These are phyloP conservation scores for Yamadazyma tumulicola DNA, from an alignment of 805 yeast species.

Conservation along the genomic window DNA sequence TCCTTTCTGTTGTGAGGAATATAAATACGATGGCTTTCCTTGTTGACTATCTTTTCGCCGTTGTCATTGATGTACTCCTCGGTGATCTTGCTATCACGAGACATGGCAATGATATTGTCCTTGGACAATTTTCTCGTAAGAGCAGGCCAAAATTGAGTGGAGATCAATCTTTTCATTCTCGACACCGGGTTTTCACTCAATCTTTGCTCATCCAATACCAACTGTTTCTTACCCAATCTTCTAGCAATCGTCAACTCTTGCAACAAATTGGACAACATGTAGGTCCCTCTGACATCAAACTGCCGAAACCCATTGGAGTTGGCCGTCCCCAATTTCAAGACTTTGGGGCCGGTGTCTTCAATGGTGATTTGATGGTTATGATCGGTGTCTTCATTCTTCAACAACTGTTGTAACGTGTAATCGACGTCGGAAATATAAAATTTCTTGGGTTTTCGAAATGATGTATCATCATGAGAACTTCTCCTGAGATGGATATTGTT, in stretches of 20 bases:
- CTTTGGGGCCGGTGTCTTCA: slow-evolving; percentile 32
- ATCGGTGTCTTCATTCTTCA: slow-evolving; percentile 82
- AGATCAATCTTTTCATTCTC: slow-evolving; percentile 68
- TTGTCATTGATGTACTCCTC: slow-evolving; percentile 39
- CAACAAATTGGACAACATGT: slow-evolving; percentile 78
- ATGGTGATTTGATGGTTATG: slow-evolving; percentile 62
- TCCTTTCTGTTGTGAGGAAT: slow-evolving; percentile 67
- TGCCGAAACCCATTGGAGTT: slow-evolving; percentile 78
- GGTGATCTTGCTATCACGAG: slow-evolving; percentile 71
- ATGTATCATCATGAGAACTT: slow-evolving; percentile 29
- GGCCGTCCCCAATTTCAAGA: slow-evolving; percentile 50
- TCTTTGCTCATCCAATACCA: slow-evolving; percentile 78
- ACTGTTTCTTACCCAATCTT: slow-evolving; percentile 70
- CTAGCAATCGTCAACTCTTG: slow-evolving; percentile 89
- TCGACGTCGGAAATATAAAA: slow-evolving; percentile 77
- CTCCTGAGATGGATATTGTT: slow-evolving; percentile 22
- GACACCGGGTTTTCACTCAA: slow-evolving; percentile 84
- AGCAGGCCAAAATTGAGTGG: slow-evolving; percentile 75
- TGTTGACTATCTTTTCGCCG: slow-evolving; percentile 32
- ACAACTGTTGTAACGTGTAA: slow-evolving; percentile 61
- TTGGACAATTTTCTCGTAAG: slow-evolving; percentile 70
- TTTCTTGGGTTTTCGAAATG: slow-evolving; percentile 33
- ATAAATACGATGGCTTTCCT: slow-evolving; percentile 71
- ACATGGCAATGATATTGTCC: slow-evolving; percentile 61
- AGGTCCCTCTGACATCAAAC: slow-evolving; percentile 78